These are phyloP conservation scores for Dioscorea cayenensis DNA, from an alignment of 116 monocot genomes.

Conservation along the genomic window DNA sequence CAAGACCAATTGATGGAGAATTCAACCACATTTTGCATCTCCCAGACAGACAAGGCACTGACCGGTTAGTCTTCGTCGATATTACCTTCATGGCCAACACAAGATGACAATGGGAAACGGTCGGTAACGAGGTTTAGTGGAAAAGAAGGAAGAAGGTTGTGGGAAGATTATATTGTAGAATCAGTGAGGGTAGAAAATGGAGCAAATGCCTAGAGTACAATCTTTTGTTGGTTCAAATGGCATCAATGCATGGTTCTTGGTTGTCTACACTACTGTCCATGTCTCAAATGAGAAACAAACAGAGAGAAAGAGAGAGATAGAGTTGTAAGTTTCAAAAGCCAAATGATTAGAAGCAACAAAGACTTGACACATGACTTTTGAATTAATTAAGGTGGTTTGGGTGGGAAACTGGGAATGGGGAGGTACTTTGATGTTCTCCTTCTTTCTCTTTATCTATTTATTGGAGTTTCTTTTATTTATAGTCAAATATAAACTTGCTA, in stretches of 20 bases:
- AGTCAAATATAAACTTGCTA: no score
- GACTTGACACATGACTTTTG: background rate
- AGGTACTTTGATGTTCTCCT: no score
- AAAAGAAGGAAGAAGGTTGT: conserved; percentile 28
- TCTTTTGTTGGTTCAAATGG: conserved; percentile 29
- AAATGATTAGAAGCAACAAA: conserved; percentile 6
- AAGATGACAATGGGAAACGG: conserved; percentile 7
- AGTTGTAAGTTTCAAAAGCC: conserved; percentile 12
- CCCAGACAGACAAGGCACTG: background rate
- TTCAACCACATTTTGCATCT: conserved; percentile 19
- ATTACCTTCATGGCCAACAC: background rate
- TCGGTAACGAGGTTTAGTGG: background rate
- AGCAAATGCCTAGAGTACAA: conserved; percentile 53
- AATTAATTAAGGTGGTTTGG: no score
- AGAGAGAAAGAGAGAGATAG: background rate
- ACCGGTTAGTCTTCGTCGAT: background rate
- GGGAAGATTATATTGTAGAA: conserved; percentile 51
- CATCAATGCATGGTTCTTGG: conserved; percentile 21
- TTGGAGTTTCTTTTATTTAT: no score
- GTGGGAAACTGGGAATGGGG: no score
- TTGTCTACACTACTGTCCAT: background rate
- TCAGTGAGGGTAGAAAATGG: conserved; percentile 56
- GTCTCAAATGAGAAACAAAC: background rate
- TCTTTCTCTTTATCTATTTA: no score
- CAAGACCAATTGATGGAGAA: conserved; percentile 39